Evolutionary conservation across 345 rosid species (phyloP), one percentile per base, ranked within the genome.

Genomic region (Leavenworthia alabamica): DNA sequence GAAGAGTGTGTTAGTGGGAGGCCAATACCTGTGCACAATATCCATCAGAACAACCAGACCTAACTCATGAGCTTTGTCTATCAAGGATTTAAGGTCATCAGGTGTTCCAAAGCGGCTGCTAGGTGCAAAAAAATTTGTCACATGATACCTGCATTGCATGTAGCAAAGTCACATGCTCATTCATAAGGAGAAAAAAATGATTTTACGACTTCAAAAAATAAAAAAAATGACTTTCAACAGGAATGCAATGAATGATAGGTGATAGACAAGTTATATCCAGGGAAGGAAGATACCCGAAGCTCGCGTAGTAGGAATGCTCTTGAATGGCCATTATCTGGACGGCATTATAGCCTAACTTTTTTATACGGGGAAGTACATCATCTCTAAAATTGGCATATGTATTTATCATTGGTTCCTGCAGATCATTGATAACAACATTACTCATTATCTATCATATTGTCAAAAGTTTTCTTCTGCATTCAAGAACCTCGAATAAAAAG

Each of bases 321-420:
- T 92, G 96, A 72, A 92, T 85, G 53, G 98, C 98, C 98, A 92
- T 92, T 70, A 92, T 80, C 82, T 92, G 98, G 56, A 92, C 96
- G 32, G 93, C 93, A 81, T 92, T 92, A 62, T 92, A 92, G 44
- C 96, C 98, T 52, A 92, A 88, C 65, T 43, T 81, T 79, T 92
- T 92, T 64, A 92, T 86, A 47, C 96, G 96, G 46, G 98, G 98
- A 78, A 92, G 95, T 72, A 92, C 83, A 49, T 92, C 85, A 73
- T 92, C 98, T 80, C 96, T 86, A 68, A 92, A 89, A 77, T 79
- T 86, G 56, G 81, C 83, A 70, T 89, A 89, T 36, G 93, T 83
- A 68, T 92, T 89, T 67, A 92, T 88, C 56, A 59, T 63, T 62
- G 95, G 93, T 71, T 89, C 93, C 98, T 92, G 89, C 78, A 79